Percentiles rank a stretch among this genome's conserved stretches.
phyloP scores from a whole-genome alignment of 306 rosid genomes.

The Luffa aegyptiaca region DNA sequence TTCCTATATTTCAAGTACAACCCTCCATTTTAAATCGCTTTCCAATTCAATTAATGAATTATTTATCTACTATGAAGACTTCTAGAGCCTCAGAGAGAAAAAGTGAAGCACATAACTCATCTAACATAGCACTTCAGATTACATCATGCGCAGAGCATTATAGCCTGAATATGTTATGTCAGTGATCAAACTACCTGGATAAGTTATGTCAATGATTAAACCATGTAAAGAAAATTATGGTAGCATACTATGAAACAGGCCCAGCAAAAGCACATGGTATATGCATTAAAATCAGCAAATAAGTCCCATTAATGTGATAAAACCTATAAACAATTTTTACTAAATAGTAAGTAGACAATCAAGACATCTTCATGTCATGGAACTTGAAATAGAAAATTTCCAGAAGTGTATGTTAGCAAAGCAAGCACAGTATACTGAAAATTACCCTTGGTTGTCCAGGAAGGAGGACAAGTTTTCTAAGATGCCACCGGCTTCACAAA shows the following conservation, averaged over 20 bases:
- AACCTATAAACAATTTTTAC: not conserved
- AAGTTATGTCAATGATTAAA: not conserved
- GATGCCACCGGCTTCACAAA: slow-evolving; percentile 95
- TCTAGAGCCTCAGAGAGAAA: not conserved
- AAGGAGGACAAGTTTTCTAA: slow-evolving; percentile 77
- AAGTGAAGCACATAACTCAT: not conserved
- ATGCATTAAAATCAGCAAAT: not conserved
- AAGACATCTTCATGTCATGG: not conserved
- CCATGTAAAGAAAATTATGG: not conserved
- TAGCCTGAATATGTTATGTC: not conserved
- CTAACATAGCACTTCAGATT: not conserved
- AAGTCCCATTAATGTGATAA: not conserved
- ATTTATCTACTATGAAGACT: not conserved
- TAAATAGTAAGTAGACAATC: not conserved
- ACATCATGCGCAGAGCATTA: not conserved
- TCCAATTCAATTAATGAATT: not conserved
- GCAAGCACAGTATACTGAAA: slow-evolving; percentile 12
- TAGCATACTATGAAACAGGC: not conserved
- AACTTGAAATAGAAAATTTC: not conserved
- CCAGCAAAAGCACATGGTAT: not conserved
- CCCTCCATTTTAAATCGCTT: not conserved
- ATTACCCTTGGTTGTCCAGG: slow-evolving; percentile 86
- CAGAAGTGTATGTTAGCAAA: not conserved
- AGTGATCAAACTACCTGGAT: not conserved
- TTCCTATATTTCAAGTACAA: not conserved